phyloP scores from a whole-genome alignment of 257 asterid species.

The Nicotiana knightiana region DNA sequence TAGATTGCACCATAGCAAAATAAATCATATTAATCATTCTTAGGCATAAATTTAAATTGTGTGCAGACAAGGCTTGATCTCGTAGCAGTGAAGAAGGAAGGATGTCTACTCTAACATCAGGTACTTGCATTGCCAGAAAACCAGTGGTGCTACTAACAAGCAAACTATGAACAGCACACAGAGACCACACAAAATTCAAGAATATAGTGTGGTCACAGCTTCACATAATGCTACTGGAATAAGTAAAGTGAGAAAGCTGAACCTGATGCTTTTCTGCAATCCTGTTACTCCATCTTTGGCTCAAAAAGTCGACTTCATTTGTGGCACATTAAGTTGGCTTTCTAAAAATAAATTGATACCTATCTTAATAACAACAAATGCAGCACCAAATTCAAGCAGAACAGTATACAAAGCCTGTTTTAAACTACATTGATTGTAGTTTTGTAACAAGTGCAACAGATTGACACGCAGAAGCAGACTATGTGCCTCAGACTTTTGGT shows the following conservation, averaged over 20 bases:
- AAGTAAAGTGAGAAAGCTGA: neutral
- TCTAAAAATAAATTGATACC: neutral
- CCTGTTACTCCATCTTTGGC: neutral
- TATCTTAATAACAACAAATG: no score
- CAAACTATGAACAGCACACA: neutral
- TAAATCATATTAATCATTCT: neutral
- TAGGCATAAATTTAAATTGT: neutral
- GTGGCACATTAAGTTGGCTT: neutral
- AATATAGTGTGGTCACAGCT: neutral
- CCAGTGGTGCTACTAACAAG: neutral
- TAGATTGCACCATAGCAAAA: neutral
- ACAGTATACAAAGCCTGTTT: no score
- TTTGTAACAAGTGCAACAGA: no score
- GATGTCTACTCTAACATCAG: neutral
- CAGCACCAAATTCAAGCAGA: no score
- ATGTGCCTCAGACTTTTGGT: no score
- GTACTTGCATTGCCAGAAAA: neutral
- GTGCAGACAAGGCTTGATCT: neutral
- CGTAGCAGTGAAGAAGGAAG: neutral
- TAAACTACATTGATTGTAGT: no score
- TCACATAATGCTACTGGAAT: neutral
- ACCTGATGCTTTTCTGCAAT: neutral
- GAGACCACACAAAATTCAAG: neutral
- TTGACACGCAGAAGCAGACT: no score
- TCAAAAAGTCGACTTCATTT: neutral